Base-by-base conservation (phyloP, 225 moss, liverwort and hornwort species). In the Ulota crispa region DNA sequence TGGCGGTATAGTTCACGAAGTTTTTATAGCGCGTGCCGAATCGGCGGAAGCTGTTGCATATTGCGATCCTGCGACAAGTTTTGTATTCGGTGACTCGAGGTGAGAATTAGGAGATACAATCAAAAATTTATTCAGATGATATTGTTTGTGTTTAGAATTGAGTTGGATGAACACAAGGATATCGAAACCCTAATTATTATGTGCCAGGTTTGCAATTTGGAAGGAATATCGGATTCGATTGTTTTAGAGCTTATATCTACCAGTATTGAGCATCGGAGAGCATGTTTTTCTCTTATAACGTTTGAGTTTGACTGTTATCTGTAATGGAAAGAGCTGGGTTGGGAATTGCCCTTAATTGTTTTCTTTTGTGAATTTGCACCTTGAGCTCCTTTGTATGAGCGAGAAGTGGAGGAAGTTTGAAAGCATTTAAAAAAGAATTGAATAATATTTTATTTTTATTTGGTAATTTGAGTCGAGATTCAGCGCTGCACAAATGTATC, bases 151-250 rank as follows among this genome's bases (percentile, higher is more conserved):
- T 52, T 50, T 20, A 41, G 79, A 24, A 30, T 56, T 12, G 43
- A 70, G 70, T 7, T 66, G 52, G 81, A 78, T 61, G 34, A 55
- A 55, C 13, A n/a, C 36, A 50, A n/a, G 30, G 79, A 63, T 7
- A 55, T 34, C 13, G 64, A 79, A 75, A 70, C 64, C 75, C 79
- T 83, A 86, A 41, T 42, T 42, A 1, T 41, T n/a, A 13, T 16
- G 31, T 37, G 45, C 43, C 7, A 66, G 67, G 12, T 36, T 37
- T 8, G 61, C 16, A 52, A 54, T 72, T 71, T 24, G 72, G 65
- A 78, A 72, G 64, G 56, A 18, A 55, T 30, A 28, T 14, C 15
- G 14, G 31, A 42, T 14, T 53, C 54, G 37, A 20, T 72, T 73
- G 50, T 32, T 31, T 70, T 53, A 53, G 73, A 73, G n/a, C 34